Evolutionary conservation across 176 grass and related monocot genomes (phyloP).

Genomic region (Cenchrus fungigraminus): DNA sequence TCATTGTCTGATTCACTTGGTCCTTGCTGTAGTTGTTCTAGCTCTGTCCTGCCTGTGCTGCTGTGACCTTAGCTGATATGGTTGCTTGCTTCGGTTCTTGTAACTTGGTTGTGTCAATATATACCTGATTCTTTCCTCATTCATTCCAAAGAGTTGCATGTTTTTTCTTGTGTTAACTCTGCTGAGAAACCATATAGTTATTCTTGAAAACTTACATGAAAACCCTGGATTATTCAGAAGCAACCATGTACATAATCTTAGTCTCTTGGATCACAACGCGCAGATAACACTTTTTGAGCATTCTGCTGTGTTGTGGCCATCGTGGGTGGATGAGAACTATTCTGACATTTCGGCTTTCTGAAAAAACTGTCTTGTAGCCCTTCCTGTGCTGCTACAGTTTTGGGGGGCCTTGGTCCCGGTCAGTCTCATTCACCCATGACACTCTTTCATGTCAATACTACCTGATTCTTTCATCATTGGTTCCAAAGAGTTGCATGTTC

Average conservation of each 20-base stretch:
- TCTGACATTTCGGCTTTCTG: background rate
- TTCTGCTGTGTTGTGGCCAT: slow-evolving; percentile 13
- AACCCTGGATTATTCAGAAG: slow-evolving; percentile 1
- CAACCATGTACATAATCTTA: slow-evolving; percentile 17
- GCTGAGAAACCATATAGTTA: background rate
- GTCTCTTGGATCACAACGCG: slow-evolving; percentile 22
- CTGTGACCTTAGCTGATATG: background rate
- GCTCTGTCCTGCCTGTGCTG: background rate
- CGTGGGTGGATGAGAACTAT: background rate
- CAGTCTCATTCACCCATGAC: slow-evolving; percentile 29
- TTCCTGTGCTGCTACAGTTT: background rate
- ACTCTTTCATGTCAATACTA: slow-evolving; percentile 9
- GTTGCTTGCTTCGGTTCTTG: background rate
- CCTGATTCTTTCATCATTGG: background rate
- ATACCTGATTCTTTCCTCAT: background rate
- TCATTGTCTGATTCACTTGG: background rate
- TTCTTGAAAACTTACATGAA: background rate
- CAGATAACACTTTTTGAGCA: slow-evolving; percentile 10
- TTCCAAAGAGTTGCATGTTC: background rate
- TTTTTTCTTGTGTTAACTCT: slow-evolving; percentile 9
- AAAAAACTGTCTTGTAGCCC: background rate
- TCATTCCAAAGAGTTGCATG: background rate
- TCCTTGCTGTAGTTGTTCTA: background rate
- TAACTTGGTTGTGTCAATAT: slow-evolving; percentile 5
- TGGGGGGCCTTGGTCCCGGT: background rate